These are phyloP conservation scores for Xerocomellus chrysenteron DNA, from an alignment of 768 basidiomycete species.

Conservation along the genomic window DNA sequence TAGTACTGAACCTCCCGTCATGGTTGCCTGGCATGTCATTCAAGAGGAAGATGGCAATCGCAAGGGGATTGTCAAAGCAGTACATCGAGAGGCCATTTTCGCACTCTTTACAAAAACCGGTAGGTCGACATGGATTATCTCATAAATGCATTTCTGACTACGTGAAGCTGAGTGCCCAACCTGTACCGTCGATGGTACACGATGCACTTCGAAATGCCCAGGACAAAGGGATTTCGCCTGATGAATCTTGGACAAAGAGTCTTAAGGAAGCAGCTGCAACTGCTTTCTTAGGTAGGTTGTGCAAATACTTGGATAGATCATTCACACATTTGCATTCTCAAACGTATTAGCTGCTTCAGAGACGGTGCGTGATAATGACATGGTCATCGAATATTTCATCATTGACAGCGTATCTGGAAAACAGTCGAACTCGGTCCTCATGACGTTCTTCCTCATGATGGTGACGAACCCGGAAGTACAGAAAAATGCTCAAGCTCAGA, in stretches of 20 bases:
- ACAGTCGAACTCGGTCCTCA: background rate
- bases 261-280: conserved; percentile 7
- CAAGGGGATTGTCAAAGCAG: background rate
- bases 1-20: conserved; percentile 4
- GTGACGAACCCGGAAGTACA: conserved; percentile 5
- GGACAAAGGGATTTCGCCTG: background rate
- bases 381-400: too few relatives aligned
- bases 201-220: background rate
- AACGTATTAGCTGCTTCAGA: conserved; percentile 2
- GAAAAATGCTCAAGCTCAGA: conserved; percentile 14
- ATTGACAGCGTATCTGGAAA: background rate
- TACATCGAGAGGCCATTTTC: conserved; percentile 3
- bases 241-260: background rate
- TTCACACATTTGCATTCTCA: background rate
- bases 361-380: background rate
- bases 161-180: background rate
- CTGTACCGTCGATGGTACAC: background rate
- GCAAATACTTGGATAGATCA: background rate
- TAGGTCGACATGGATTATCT: background rate
- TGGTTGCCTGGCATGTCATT: conserved; percentile 15
- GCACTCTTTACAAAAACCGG: background rate
- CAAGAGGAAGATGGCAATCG: background rate
- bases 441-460: conserved; percentile 13
- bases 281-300: conserved; percentile 1
- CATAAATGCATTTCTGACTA: background rate